Evolutionary conservation across 306 rosid genomes (phyloP), one percentile per base, ranked within the genome.

Genomic region (Prinsepia uniflora): DNA sequence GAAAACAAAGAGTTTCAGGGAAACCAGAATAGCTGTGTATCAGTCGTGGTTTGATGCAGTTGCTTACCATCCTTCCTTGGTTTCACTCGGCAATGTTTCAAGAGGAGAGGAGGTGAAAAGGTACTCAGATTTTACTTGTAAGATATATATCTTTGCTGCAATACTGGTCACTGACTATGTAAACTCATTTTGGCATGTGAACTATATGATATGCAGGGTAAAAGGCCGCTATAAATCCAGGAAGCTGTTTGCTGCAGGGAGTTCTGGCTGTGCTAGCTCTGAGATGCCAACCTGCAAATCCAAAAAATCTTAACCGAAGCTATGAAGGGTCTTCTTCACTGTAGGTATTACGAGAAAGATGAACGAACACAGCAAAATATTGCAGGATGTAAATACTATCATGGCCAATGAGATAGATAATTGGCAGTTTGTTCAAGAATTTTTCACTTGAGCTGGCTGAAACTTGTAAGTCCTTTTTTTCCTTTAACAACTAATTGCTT

Each of bases 251-350:
- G 63, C 48, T 49, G 69, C 46, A 60, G 79, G 88, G 64, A 14
- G 82, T 66, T 79, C 81, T 78, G 61, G 75, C 41, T 79, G 88
- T 17, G 82, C 73, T 63, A 82, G 86, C 4, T 84, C 85, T 75
- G 79, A 77, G 43, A 80, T 82, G 65, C 91, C 88, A 34, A 85
- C 82, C n/a, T 82, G 80, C 59, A 86, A 84, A 70, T 79, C 88
- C 63, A 77, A 30, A 86, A 63, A 84, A 84, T 67, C 84, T 86
- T 73, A 73, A 84, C 64, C 84, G 88, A 65, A 85, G 83, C 50
- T 81, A 83, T 79, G 86, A 88, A 49, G 79, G 86, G 81, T 85
- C 88, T 75, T 81, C 87, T 76, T 30, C 36, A 30, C 36, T 30
- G 36, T 1, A 30, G 36, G 36, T 30, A 30, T 30, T 30, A 30